Conservation (phyloP, 345 rosid genomes). For the Eucalyptus tenuipes region DNA sequence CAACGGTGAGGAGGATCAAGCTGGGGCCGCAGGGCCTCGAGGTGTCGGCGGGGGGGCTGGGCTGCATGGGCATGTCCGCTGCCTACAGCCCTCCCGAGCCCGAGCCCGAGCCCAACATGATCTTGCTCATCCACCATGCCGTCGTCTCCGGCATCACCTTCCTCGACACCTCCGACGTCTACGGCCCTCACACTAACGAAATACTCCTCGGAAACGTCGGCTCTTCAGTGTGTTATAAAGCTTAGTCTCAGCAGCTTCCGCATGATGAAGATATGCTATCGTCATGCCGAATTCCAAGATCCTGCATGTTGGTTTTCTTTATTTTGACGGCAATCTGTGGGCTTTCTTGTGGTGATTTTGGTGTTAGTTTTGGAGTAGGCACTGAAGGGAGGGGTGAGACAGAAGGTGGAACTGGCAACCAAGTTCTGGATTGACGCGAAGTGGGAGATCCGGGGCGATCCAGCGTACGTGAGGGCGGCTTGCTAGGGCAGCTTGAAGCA, state of each 20-base stretch:
- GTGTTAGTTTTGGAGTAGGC: constrained; percentile 9
- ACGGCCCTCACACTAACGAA: constrained; percentile 42
- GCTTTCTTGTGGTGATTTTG: too few relatives aligned
- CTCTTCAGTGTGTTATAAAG: neutral
- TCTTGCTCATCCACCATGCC: constrained; percentile 33
- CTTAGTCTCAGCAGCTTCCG: neutral
- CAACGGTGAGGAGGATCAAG: neutral
- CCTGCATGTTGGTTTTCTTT: neutral
- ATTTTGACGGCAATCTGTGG: too few relatives aligned
- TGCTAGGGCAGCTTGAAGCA: constrained; percentile 52
- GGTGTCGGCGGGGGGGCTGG: neutral
- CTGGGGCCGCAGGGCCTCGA: neutral
- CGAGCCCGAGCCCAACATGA: constrained; percentile 27
- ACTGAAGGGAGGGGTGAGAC: constrained; percentile 30
- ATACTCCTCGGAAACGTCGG: constrained; percentile 27
- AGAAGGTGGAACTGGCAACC: constrained; percentile 41
- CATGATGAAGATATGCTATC: too few relatives aligned
- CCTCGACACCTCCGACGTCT: constrained; percentile 37
- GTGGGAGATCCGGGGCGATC: constrained; percentile 24
- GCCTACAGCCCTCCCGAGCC: constrained; percentile 12
- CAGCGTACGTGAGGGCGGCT: constrained; percentile 32
- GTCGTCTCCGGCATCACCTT: constrained; percentile 28
- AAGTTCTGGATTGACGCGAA: constrained; percentile 35
- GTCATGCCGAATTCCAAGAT: neutral
- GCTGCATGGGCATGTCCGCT: constrained; percentile 12